These are phyloP conservation scores for Rhypophila decipiens DNA, from an alignment of 495 filamentous ascomycete genomes.

Conservation along the genomic window DNA sequence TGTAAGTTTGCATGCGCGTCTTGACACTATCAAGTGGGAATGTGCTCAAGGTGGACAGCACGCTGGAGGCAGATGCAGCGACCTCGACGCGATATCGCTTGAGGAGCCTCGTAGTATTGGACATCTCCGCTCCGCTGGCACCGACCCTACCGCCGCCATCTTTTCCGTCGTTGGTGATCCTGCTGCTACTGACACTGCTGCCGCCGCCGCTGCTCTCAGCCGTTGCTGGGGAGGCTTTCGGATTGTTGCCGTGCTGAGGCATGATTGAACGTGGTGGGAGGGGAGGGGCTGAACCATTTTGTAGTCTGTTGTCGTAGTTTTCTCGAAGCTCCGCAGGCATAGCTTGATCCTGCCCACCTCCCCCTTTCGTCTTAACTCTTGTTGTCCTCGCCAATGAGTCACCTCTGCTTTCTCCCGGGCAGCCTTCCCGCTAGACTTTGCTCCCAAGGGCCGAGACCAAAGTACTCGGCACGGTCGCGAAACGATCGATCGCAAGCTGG, in stretches of 20 bases:
- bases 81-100: constrained; percentile 77
- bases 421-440: constrained; percentile 39
- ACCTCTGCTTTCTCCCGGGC: constrained; percentile 23
- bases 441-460: constrained; percentile 36
- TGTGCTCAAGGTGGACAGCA: constrained; percentile 65
- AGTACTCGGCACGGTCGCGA: constrained; percentile 56
- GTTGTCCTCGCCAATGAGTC: no score
- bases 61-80: constrained; percentile 64
- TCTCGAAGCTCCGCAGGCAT: constrained; percentile 46
- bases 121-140: not conserved
- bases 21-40: constrained; percentile 83
- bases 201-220: not conserved
- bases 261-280: constrained; percentile 36
- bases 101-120: constrained; percentile 48
- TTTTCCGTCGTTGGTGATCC: not conserved
- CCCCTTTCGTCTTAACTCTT: no score
- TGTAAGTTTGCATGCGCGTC: constrained; percentile 80
- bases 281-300: constrained; percentile 25
- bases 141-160: not conserved
- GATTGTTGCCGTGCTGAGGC: constrained; percentile 35
- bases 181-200: not conserved
- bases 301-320: constrained; percentile 32
- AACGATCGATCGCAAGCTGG: constrained; percentile 47
- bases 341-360: constrained; percentile 1
- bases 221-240: constrained; percentile 7